A percentile compares a stretch with the other conserved stretches of the same genome.
These are phyloP conservation scores for Irpex sp. DNA, from an alignment of 1,284 basidiomycete genomes.

Conservation along the genomic window DNA sequence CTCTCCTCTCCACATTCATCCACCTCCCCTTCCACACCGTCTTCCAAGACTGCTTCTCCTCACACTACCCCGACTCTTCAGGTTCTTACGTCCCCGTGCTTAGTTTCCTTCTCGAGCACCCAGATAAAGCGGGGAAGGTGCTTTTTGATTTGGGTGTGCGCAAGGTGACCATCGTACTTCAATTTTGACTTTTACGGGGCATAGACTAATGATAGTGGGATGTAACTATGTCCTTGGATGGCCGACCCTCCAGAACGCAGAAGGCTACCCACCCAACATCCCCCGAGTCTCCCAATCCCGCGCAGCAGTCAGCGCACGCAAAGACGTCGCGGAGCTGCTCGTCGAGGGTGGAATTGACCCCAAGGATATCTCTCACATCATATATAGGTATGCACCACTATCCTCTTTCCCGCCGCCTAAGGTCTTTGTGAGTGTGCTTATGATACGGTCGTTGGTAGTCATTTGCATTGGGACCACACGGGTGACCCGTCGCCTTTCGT, in stretches of 20 bases:
- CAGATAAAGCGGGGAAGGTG: neutral
- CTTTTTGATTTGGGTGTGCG: neutral
- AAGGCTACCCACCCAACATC: conserved; percentile 1
- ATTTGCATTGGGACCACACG: conserved; percentile 33
- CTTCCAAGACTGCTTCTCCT: neutral
- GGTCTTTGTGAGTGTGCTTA: too few species aligned
- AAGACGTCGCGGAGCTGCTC: neutral
- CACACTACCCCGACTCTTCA: neutral
- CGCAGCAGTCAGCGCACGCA: neutral
- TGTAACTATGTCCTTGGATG: neutral
- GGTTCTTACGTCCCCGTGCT: neutral
- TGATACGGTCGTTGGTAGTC: conserved; percentile 6
- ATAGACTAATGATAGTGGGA: neutral
- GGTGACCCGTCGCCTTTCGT: conserved; percentile 27
- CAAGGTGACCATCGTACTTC: neutral
- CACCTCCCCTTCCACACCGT: neutral
- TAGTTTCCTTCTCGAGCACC: neutral
- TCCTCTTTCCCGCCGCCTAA: too few species aligned
- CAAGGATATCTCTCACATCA: neutral
- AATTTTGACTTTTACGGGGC: neutral
- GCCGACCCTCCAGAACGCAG: neutral
- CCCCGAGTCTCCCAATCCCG: neutral
- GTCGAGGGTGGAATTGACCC: neutral
- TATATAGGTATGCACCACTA: neutral
- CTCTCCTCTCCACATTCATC: neutral